Percentiles rank a stretch among this genome's conserved stretches.
Conservation (phyloP, 2,329 filamentous ascomycete species). For the Venturia oleaginea region DNA sequence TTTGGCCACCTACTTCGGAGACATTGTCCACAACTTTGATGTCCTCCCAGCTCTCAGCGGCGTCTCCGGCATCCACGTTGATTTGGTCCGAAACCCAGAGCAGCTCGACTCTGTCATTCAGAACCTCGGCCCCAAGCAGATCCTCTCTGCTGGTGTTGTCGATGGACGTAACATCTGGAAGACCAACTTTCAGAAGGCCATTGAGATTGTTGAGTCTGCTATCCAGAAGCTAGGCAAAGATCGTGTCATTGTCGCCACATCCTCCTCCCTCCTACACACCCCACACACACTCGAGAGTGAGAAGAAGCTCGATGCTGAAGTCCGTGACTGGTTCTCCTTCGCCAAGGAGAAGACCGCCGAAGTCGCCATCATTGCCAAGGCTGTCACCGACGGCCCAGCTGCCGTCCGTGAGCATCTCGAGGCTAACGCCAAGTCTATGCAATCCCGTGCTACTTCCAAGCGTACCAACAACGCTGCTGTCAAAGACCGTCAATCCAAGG, state of each 20-base stretch:
- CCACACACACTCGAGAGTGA: slow-evolving; percentile 96
- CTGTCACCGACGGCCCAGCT: slow-evolving; percentile 84
- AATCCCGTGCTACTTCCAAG: slow-evolving; percentile 82
- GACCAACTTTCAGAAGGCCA: slow-evolving; percentile 95
- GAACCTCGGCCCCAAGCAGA: slow-evolving; percentile 78
- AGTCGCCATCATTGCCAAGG: slow-evolving; percentile 90
- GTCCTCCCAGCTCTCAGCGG: slow-evolving; percentile 63
- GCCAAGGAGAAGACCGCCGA: slow-evolving; percentile 89
- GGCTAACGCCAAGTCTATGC: slow-evolving; percentile 90
- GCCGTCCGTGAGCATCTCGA: slow-evolving; percentile 81
- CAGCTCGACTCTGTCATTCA: slow-evolving; percentile 80
- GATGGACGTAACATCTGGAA: slow-evolving; percentile 99
- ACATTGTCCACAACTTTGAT: slow-evolving; percentile 98
- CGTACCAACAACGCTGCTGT: slow-evolving; percentile 96
- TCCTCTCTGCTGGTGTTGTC: slow-evolving; percentile 91
- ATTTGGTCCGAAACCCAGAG: slow-evolving; percentile 96
- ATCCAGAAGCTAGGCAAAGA: slow-evolving; percentile 96
- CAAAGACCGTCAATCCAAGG: slow-evolving; percentile 89
- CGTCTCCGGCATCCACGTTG: slow-evolving; percentile 81
- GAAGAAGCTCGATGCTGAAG: slow-evolving; percentile 93
- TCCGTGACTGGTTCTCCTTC: slow-evolving; percentile 98
- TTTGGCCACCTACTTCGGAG: slow-evolving; percentile 97
- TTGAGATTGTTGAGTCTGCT: slow-evolving; percentile 81
- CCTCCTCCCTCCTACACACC: slow-evolving; percentile 95
- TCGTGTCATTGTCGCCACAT: slow-evolving; percentile 92